Conservation (phyloP, 805 yeast species). For the Danielozyma ontarioensis region DNA sequence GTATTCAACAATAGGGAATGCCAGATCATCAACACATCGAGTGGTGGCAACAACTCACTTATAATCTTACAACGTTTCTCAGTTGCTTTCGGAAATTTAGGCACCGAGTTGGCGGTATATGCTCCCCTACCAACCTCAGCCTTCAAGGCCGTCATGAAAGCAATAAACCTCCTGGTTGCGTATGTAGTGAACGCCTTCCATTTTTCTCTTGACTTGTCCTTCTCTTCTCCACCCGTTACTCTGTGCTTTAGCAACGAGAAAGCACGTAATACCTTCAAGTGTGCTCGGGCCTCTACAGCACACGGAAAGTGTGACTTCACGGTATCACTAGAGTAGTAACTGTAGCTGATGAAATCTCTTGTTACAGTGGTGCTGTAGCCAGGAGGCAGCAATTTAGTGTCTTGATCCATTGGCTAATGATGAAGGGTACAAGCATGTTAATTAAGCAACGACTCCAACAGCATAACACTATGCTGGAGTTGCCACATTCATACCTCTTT, state of each 20-base stretch:
- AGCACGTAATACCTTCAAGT: conserved; percentile 18
- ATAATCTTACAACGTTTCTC: conserved; percentile 1
- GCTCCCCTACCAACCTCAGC: background rate
- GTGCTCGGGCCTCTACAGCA: conserved; percentile 16
- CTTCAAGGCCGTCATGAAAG: conserved; percentile 16
- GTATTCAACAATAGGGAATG: conserved; percentile 14
- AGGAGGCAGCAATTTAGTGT: too few species aligned
- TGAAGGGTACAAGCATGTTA: too few species aligned
- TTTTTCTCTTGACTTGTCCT: conserved; percentile 3
- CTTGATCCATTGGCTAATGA: too few species aligned
- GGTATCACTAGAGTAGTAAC: too few species aligned
- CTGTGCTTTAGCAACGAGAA: conserved; percentile 12
- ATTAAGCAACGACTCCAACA: too few species aligned
- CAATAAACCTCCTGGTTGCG: conserved; percentile 17
- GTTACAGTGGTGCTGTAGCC: too few species aligned
- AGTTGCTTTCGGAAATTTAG: background rate
- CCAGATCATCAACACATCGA: conserved; percentile 19
- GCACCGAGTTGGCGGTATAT: background rate
- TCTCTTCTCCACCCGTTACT: too few species aligned
- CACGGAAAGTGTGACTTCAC: too few species aligned
- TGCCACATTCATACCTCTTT: too few species aligned
- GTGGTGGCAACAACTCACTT: conserved; percentile 10
- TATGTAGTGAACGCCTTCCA: conserved; percentile 20
- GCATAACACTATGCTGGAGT: too few species aligned
- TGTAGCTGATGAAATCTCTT: too few species aligned